Evolutionary conservation across 176 grass and related monocot genomes (phyloP).

Genomic region (Ananas comosus): DNA sequence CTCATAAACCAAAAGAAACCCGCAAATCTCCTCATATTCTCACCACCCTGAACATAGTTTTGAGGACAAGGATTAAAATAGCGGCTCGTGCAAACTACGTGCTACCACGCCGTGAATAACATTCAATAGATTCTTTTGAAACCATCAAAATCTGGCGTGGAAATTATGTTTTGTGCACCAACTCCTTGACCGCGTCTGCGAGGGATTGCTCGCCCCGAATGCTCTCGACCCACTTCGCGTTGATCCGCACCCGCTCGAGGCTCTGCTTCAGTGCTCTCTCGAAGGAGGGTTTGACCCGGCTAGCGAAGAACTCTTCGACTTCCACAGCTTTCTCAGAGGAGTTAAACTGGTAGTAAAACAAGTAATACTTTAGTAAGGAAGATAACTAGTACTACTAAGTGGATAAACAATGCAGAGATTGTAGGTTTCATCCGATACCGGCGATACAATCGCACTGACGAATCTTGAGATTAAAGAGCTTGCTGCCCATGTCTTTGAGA

Average conservation of each 20-base stretch:
- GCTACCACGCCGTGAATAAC: background rate
- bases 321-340: constrained; percentile 54
- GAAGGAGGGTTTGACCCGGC: constrained; percentile 37
- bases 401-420: background rate
- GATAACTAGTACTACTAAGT: background rate
- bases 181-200: constrained; percentile 32
- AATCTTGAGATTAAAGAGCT: constrained; percentile 24
- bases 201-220: constrained; percentile 45
- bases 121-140: background rate
- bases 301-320: constrained; percentile 51
- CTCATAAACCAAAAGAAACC: too few relatives aligned
- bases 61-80: background rate
- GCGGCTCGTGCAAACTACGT: too few relatives aligned
- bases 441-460: constrained; percentile 26
- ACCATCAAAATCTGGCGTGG: too few relatives aligned
- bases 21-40: too few relatives aligned
- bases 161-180: constrained; percentile 23
- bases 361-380: background rate
- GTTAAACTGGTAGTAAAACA: constrained; percentile 44
- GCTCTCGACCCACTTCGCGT: constrained; percentile 44
- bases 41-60: too few relatives aligned
- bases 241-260: constrained; percentile 52
- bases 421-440: constrained; percentile 17
- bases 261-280: constrained; percentile 62
- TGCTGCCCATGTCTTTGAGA: constrained; percentile 42